phyloP scores from a whole-genome alignment of 2,329 filamentous ascomycete species.

The Xylariaceae sp. region DNA sequence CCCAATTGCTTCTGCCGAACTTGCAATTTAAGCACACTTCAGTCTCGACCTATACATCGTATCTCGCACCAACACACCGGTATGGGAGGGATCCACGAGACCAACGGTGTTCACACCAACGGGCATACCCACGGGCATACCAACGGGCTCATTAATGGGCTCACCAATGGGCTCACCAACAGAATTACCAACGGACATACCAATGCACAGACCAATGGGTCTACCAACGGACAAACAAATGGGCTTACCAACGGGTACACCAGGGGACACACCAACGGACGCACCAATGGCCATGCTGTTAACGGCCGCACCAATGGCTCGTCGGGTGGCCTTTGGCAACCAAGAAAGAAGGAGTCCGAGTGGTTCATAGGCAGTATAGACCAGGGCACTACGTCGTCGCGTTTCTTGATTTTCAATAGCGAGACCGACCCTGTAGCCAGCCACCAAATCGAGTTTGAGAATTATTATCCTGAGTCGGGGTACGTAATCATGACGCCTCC shows the following conservation, averaged over 20 bases:
- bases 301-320: slow-evolving; percentile 38
- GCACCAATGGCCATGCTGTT: slow-evolving; percentile 14
- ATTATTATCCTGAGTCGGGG: slow-evolving; percentile 84
- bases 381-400: slow-evolving; percentile 85
- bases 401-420: slow-evolving; percentile 88
- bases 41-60: slow-evolving; percentile 4
- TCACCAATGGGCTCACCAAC: slow-evolving; percentile 9
- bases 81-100: slow-evolving; percentile 33
- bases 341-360: slow-evolving; percentile 36
- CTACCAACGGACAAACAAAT: slow-evolving; percentile 5
- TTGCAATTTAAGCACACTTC: slow-evolving; percentile 6
- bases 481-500: slow-evolving; percentile 48
- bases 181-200: slow-evolving; percentile 9
- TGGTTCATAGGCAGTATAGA: slow-evolving; percentile 87
- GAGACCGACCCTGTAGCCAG: slow-evolving; percentile 76
- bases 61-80: slow-evolving; percentile 18
- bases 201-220: slow-evolving; percentile 10
- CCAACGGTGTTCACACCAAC: slow-evolving; percentile 26
- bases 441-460: slow-evolving; percentile 85
- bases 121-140: slow-evolving; percentile 6
- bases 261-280: background rate
- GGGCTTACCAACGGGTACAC: slow-evolving; percentile 1
- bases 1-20: slow-evolving; percentile 29
- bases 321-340: background rate
- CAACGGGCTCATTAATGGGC: slow-evolving; percentile 7